Base-by-base conservation (phyloP, 2,329 filamentous ascomycete genomes). In the Gyromitra esculenta region DNA sequence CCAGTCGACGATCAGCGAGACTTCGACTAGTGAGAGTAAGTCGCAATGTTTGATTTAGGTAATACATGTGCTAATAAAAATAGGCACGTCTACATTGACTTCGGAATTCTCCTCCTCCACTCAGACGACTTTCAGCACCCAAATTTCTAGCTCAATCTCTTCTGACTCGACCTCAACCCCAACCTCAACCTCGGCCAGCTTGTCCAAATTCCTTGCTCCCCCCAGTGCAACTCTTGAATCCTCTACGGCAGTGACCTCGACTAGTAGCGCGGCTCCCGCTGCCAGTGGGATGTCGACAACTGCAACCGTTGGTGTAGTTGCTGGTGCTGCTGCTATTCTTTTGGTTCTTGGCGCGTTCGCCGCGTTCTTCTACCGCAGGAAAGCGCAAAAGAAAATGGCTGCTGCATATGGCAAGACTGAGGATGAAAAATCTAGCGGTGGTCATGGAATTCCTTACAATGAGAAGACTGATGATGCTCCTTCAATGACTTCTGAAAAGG, bases 301-400 rank as follows among this genome's bases (percentile, higher is more conserved):
- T 66, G 86, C 84, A 39, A 82, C 85, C 77, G 94, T 93, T 56
- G 96, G 96, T 76, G 88, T 97, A 77, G 93, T 91, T 5, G 90
- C 97, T 82, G 94, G 94, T 81, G 89, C 96, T 62, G 84, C 97
- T 41, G 86, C 91, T 5, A 89, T 88, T 63, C 81, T 97, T 35
- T 88, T 91, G 41, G 83, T 91, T 1, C 82, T 96, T 35, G 88
- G 89, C 39, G 85, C 90, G n/a, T 82, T 92, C 25, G 86, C 92
- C 21, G 91, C 93, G 82, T 90, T 96, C 83, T 83, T 93, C 76
- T 88, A 94, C 82, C 90, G 88, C 80, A 87, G 84, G 80, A 89
- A 89, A 82, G 92, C 91, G 86, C 92, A 91, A 87, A 89, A 90
- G 82, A 85, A 87, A 78, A 83, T 85, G 77, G 84, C 88, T 63